Conservation (phyloP, 306 rosid species). For the Leucaena leucocephala region DNA sequence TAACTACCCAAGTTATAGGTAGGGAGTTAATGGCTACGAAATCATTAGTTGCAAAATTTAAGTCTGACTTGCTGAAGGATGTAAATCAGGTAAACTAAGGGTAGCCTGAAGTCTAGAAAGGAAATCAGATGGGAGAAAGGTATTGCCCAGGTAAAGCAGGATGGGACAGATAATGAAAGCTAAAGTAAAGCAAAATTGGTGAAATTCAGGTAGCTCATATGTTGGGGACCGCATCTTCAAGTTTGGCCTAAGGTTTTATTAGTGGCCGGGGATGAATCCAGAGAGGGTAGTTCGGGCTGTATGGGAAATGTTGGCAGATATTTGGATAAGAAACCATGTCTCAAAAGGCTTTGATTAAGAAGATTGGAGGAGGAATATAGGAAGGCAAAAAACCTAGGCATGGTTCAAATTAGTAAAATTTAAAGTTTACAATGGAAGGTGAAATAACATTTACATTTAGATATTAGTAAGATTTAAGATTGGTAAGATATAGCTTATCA, state of each 20-base stretch:
- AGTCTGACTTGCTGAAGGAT: slow-evolving; percentile 13
- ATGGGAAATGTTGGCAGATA: neutral
- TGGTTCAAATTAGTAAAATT: neutral
- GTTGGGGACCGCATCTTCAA: neutral
- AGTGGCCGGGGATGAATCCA: too few relatives aligned
- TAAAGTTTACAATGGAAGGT: neutral
- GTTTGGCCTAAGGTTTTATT: too few relatives aligned
- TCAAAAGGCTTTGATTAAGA: slow-evolving; percentile 6
- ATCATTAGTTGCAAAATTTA: neutral
- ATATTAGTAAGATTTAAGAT: neutral
- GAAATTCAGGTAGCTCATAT: neutral
- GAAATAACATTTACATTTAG: neutral
- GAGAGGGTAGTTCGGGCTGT: slow-evolving; percentile 8
- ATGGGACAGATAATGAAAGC: slow-evolving; percentile 1
- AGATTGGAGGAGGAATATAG: neutral
- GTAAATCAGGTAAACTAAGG: neutral
- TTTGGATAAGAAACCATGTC: neutral
- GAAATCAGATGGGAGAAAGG: neutral
- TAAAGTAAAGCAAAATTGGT: neutral
- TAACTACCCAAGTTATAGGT: neutral
- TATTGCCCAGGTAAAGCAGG: neutral
- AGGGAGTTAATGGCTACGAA: neutral
- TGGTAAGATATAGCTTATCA: neutral
- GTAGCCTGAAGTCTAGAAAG: neutral
- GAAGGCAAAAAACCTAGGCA: slow-evolving; percentile 10